phyloP scores from a whole-genome alignment of 768 basidiomycete genomes.

The Phylloporus arenicola region DNA sequence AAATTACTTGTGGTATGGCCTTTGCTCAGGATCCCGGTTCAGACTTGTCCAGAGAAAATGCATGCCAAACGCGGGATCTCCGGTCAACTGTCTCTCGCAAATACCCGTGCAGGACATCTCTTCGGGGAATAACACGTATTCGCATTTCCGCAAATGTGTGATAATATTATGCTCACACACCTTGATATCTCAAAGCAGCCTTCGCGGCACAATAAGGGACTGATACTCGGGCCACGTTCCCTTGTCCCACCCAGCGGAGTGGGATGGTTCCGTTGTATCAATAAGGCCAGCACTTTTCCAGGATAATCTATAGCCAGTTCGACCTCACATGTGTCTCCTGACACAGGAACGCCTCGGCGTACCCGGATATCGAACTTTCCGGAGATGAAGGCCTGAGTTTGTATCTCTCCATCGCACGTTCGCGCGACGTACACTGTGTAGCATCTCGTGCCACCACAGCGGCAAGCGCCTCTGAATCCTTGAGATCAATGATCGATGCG shows the following conservation, averaged over 20 bases:
- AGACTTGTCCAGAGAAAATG: conserved; percentile 4
- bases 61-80: conserved; percentile 7
- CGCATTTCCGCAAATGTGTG: conserved; percentile 16
- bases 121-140: conserved; percentile 3
- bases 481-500: conserved; percentile 21
- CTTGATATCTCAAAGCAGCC: conserved; percentile 12
- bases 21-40: not conserved
- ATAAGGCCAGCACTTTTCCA: conserved; percentile 6
- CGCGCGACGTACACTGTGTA: conserved; percentile 13
- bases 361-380: conserved; percentile 20
- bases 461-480: conserved; percentile 5
- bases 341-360: conserved; percentile 27
- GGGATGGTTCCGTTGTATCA: conserved; percentile 12
- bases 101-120: conserved; percentile 7
- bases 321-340: conserved; percentile 9
- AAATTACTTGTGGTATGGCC: not conserved
- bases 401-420: conserved; percentile 24
- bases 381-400: conserved; percentile 24
- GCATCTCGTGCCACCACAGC: conserved; percentile 8
- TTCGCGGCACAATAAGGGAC: conserved; percentile 9
- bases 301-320: conserved; percentile 25
- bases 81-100: conserved; percentile 10
- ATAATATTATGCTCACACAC: conserved; percentile 1
- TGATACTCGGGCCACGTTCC: conserved; percentile 8
- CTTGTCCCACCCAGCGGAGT: conserved; percentile 5